Base-by-base conservation (phyloP, 495 filamentous ascomycete species). In the Aspergillus conjunctus region DNA sequence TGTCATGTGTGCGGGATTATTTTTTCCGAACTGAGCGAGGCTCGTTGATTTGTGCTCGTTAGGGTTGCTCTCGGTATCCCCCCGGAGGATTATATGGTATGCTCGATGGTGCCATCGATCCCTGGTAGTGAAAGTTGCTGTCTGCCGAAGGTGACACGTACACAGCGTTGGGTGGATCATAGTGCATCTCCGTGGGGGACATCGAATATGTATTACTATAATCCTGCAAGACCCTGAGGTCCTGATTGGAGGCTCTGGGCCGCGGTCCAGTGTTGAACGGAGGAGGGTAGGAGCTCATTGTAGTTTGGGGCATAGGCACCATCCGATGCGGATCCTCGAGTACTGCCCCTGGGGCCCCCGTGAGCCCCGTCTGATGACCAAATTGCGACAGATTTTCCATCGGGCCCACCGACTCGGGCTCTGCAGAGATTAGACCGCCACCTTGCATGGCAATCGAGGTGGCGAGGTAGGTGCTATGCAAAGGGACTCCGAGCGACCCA, bases 241-340 rank as follows among this genome's bases (percentile, higher is more conserved):
- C 57, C n/a, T 50, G 50, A 50, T 69, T 65, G 33, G 68, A 59
- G n/a, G 63, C 59, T 33, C 59, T 64, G 7, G 60, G 52, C 39
- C 70, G 59, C 31, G 67, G 70, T 34, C 70, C 63, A 20, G 73
- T 54, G 56, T 76, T 74, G 54, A 61, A 78, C 12, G 71, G 71
- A n/a, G 72, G 73, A 50, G 76, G 76, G 50, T 78, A 78, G 50
- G 74, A 43, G 39, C 39, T 71, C 58, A 72, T 69, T 17, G 73
- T 73, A 55, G 64, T 69, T 59, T 71, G 70, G 66, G 73, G 74
- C 58, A 70, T 61, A 51, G 57, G 30, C 53, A 60, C 62, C 51
- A 61, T 46, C 59, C 51, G 60, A 30, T 54, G 46, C 49, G 61
- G 62, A 30, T 62, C 59, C 32, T 37, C 58, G 6, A 33, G 18